These are phyloP conservation scores for Fusarium sp. DNA, from an alignment of 2,329 filamentous ascomycete species.

Conservation along the genomic window DNA sequence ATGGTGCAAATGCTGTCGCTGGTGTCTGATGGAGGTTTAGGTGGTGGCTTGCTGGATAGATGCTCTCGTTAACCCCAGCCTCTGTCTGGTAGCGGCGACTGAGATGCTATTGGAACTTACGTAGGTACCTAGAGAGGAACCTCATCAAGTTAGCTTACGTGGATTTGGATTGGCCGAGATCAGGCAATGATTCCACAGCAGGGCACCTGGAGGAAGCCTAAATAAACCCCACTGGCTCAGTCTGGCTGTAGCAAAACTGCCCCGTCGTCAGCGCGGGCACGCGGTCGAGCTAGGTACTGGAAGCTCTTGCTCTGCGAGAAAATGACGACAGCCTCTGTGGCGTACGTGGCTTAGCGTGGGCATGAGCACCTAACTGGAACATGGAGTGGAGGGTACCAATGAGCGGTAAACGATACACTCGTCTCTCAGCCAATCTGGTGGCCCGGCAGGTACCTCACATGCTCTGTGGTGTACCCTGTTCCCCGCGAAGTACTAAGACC, in stretches of 20 bases:
- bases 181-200: constrained; percentile 35
- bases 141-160: constrained; percentile 39
- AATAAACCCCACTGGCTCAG: constrained; percentile 15
- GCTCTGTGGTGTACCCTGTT: constrained; percentile 17
- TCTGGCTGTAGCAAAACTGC: constrained; percentile 1
- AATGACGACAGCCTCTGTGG: constrained; percentile 47
- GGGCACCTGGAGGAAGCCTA: constrained; percentile 29
- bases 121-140: constrained; percentile 44
- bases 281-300: constrained; percentile 14
- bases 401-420: constrained; percentile 23
- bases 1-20: constrained; percentile 21
- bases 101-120: constrained; percentile 38
- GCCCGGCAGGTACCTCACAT: constrained; percentile 13
- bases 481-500: constrained; percentile 43
- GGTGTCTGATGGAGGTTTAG: constrained; percentile 43
- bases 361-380: constrained; percentile 16
- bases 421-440: neutral
- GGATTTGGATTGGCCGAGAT: constrained; percentile 32
- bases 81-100: constrained; percentile 41
- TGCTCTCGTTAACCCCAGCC: constrained; percentile 45
- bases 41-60: constrained; percentile 24
- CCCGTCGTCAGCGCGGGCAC: constrained; percentile 37
- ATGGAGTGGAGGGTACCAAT: constrained; percentile 23
- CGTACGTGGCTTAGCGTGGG: constrained; percentile 46
- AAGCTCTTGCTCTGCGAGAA: constrained; percentile 25